Conservation (phyloP, 148 eudicot genomes). For the Silene conica region DNA sequence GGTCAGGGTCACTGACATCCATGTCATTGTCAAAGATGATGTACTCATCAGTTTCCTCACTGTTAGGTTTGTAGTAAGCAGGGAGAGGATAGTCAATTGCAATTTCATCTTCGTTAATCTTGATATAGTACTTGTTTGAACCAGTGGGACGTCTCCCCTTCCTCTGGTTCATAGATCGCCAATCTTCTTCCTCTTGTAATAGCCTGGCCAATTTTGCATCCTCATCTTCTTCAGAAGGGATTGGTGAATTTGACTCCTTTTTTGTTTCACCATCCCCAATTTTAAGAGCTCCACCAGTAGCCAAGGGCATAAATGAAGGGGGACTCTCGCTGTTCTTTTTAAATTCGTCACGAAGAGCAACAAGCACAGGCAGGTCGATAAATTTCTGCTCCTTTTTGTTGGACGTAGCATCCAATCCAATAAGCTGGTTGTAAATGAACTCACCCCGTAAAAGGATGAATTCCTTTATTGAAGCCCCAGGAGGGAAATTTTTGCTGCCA, state of each 20-base stretch:
- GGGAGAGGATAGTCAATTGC: conserved; percentile 93
- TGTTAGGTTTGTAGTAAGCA: conserved; percentile 66
- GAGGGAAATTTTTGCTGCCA: conserved; percentile 65
- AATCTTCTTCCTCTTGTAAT: conserved; percentile 81
- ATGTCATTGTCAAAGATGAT: conserved; percentile 56
- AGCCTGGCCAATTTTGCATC: conserved; percentile 68
- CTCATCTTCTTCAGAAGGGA: conserved; percentile 48
- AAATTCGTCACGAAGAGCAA: conserved; percentile 65
- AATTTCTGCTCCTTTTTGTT: conserved; percentile 52
- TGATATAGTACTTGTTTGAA: conserved; percentile 66
- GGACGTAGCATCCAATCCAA: conserved; percentile 82
- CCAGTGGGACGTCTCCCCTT: conserved; percentile 41
- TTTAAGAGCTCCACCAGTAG: conserved; percentile 39
- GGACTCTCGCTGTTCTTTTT: conserved; percentile 31
- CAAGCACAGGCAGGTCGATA: conserved; percentile 59
- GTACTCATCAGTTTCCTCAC: conserved; percentile 88
- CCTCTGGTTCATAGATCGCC: conserved; percentile 71
- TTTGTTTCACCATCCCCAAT: conserved; percentile 35
- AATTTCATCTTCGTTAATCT: conserved; percentile 97
- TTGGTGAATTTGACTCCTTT: conserved; percentile 21
- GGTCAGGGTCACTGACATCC: conserved; percentile 55
- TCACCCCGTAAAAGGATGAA: conserved; percentile 84
- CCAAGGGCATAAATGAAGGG: conserved; percentile 17
- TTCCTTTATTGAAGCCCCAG: conserved; percentile 63
- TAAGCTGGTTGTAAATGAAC: conserved; percentile 81